Percentiles rank a stretch among this genome's conserved stretches.
Conservation (phyloP, 2,329 filamentous ascomycete species). For the Phialophora tarda region DNA sequence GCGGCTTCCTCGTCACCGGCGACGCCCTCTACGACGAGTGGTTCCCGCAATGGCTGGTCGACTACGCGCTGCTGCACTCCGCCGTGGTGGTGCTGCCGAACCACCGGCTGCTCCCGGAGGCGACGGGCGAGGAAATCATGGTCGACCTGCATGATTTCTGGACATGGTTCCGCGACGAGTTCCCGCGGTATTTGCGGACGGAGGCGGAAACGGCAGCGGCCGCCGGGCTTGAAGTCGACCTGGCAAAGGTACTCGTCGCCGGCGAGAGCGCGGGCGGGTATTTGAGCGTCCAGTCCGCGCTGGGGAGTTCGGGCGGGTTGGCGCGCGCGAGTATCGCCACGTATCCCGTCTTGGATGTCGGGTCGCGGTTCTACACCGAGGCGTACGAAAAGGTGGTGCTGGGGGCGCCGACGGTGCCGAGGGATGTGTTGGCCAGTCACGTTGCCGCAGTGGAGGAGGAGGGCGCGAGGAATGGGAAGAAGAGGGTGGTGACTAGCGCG, state of each 20-base stretch:
- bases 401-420: slow-evolving; percentile 11
- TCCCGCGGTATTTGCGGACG: neutral
- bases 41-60: slow-evolving; percentile 16
- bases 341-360: slow-evolving; percentile 14
- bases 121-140: neutral
- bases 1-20: slow-evolving; percentile 17
- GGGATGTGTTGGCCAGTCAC: neutral
- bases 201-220: neutral
- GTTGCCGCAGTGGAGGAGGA: slow-evolving; percentile 3
- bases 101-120: slow-evolving; percentile 12
- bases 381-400: slow-evolving; percentile 8
- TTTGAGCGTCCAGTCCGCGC: slow-evolving; percentile 9
- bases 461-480: neutral
- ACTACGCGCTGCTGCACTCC: slow-evolving; percentile 12
- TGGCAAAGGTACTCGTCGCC: slow-evolving; percentile 2
- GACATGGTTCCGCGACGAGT: neutral
- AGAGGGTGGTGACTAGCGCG: slow-evolving; percentile 2
- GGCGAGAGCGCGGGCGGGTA: slow-evolving; percentile 19
- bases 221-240: slow-evolving; percentile 2
- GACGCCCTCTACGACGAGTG: slow-evolving; percentile 12
- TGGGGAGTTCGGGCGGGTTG: slow-evolving; percentile 2
- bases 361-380: slow-evolving; percentile 7
- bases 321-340: slow-evolving; percentile 3
- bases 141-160: slow-evolving; percentile 13
- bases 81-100: slow-evolving; percentile 12